Evolutionary conservation across 495 filamentous ascomycete genomes (phyloP).

Genomic region (Penicillium cinerascens): DNA sequence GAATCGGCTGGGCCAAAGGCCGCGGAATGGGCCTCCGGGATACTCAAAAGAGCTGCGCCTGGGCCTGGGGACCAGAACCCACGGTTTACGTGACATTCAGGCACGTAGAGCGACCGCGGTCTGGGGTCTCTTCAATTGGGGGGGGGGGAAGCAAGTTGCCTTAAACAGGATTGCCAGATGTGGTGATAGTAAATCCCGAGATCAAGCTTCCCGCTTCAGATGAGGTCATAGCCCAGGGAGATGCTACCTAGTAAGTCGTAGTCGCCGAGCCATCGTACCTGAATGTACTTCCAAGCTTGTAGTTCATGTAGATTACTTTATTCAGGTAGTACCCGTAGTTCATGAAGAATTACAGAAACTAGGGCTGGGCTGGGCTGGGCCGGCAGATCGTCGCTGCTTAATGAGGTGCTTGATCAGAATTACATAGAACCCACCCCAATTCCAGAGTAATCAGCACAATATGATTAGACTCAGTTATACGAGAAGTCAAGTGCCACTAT

Average conservation of each 20-base stretch:
- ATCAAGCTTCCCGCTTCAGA: background rate
- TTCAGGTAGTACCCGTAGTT: background rate
- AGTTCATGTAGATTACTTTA: background rate
- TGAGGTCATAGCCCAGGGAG: background rate
- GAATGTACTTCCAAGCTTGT: background rate
- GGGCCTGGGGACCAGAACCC: background rate
- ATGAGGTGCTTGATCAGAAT: background rate
- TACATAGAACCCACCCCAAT: too few species aligned
- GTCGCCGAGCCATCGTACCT: background rate
- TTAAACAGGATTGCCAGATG: constrained; percentile 1
- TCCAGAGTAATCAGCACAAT: too few species aligned
- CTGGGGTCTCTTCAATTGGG: too few species aligned
- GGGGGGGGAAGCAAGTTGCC: background rate
- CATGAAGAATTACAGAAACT: background rate
- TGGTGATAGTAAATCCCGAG: background rate
- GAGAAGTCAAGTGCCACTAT: background rate
- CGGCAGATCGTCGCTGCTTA: constrained; percentile 6
- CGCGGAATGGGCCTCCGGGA: constrained; percentile 3
- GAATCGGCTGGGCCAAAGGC: background rate
- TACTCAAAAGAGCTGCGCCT: background rate
- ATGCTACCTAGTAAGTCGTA: background rate
- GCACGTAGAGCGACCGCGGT: background rate
- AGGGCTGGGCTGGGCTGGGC: background rate
- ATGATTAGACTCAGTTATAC: background rate
- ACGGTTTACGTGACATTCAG: background rate